Conservation (phyloP, 2,329 filamentous ascomycete genomes). For the Aureobasidium subglaciale region DNA sequence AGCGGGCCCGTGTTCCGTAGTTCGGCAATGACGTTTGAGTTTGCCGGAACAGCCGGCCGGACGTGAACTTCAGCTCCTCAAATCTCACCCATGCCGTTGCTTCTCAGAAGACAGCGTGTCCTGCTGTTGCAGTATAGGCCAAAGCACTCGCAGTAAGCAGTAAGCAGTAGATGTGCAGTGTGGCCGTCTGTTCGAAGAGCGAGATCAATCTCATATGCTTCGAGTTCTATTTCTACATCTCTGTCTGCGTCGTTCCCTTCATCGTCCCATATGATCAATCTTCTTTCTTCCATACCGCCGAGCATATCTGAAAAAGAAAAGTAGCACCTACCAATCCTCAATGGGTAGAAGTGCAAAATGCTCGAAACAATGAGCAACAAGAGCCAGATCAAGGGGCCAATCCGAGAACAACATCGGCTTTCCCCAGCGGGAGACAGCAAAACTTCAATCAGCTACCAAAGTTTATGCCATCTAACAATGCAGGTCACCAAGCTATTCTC, state of each 20-base stretch:
- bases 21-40: neutral
- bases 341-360: neutral
- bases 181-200: too few species aligned
- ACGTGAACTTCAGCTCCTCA: slow-evolving; percentile 22
- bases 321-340: neutral
- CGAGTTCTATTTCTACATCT: neutral
- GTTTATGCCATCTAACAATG: neutral
- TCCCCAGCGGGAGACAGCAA: neutral
- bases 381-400: neutral
- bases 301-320: neutral
- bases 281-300: neutral
- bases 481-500: neutral
- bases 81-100: slow-evolving; percentile 32
- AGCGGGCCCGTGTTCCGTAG: neutral
- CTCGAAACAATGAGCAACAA: neutral
- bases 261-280: neutral
- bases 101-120: too few species aligned
- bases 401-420: neutral
- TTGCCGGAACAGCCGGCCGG: neutral
- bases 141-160: too few species aligned
- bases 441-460: neutral
- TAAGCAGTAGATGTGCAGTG: too few species aligned
- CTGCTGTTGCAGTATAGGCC: too few species aligned
- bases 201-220: neutral
- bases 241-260: too few species aligned